Percentiles rank a stretch among this genome's conserved stretches.
Conservation (phyloP, 2,329 filamentous ascomycete species). For the Colletotrichum australisinense region DNA sequence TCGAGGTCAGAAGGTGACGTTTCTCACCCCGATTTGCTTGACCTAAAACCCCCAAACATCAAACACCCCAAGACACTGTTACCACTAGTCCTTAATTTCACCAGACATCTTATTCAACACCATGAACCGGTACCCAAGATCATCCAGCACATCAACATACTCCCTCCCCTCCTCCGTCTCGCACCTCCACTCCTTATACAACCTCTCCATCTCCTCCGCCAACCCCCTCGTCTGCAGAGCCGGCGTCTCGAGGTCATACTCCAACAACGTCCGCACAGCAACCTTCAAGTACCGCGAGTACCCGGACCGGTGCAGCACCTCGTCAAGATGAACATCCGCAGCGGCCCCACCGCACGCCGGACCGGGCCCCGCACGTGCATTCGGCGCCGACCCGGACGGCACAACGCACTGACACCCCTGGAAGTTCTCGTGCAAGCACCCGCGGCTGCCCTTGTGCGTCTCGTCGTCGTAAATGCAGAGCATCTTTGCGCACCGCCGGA, state of each 20-base stretch:
- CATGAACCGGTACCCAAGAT: constrained; percentile 16
- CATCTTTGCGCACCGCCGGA: constrained; percentile 30
- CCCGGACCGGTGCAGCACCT: constrained; percentile 39
- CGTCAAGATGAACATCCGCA: constrained; percentile 45
- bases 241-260: constrained; percentile 37
- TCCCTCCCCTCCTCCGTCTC: constrained; percentile 43
- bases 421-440: constrained; percentile 34
- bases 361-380: too few species aligned
- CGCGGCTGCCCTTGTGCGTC: constrained; percentile 23
- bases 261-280: constrained; percentile 41
- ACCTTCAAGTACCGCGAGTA: constrained; percentile 43
- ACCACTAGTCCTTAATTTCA: not conserved
- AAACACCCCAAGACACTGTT: not conserved
- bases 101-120: constrained; percentile 17
- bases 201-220: constrained; percentile 38
- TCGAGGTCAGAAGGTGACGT: not conserved
- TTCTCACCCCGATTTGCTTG: not conserved
- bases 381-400: not conserved
- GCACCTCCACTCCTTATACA: constrained; percentile 45
- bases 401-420: constrained; percentile 32
- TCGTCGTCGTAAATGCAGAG: constrained; percentile 19
- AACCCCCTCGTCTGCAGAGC: constrained; percentile 1
- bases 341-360: not conserved
- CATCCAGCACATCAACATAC: constrained; percentile 46
- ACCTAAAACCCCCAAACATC: too few species aligned